Evolutionary conservation across 1,284 basidiomycete species (phyloP).

Genomic region (Peniophora sp.): DNA sequence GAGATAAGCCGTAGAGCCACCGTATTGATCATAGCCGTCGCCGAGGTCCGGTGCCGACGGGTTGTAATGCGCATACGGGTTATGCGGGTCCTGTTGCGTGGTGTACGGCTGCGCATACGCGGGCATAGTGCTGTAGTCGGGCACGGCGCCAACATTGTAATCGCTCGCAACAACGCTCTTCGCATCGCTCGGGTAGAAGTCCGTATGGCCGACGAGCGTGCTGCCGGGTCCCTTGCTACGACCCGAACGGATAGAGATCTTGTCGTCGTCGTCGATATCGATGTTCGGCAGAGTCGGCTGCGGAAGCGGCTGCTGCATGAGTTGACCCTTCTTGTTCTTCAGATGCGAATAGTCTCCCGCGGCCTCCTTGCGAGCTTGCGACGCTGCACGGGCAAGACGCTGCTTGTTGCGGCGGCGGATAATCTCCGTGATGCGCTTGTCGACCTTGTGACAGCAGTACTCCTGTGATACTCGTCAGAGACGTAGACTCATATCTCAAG

Average conservation of each 20-base stretch:
- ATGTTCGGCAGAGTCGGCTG: slow-evolving; percentile 95
- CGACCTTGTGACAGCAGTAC: slow-evolving; percentile 98
- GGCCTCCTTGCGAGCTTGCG: slow-evolving; percentile 85
- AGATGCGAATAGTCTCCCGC: slow-evolving; percentile 84
- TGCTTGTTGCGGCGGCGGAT: slow-evolving; percentile 90
- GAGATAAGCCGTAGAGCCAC: slow-evolving; percentile 53
- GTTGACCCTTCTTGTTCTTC: slow-evolving; percentile 89
- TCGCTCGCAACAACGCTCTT: slow-evolving; percentile 15
- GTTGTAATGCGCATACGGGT: slow-evolving; percentile 43
- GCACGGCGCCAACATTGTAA: slow-evolving; percentile 9
- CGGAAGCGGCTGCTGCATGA: slow-evolving; percentile 77
- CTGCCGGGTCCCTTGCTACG: slow-evolving; percentile 43
- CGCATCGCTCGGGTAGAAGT: slow-evolving; percentile 36
- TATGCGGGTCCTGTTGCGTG: slow-evolving; percentile 34
- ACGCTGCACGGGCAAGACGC: slow-evolving; percentile 75
- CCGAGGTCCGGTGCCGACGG: slow-evolving; percentile 44
- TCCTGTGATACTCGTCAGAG: slow-evolving; percentile 45
- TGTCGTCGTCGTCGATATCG: slow-evolving; percentile 76
- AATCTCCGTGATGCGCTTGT: slow-evolving; percentile 93
- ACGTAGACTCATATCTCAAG: slow-evolving; percentile 1
- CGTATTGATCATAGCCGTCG: slow-evolving; percentile 59
- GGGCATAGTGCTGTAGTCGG: slow-evolving; percentile 57
- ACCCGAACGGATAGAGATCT: slow-evolving; percentile 36
- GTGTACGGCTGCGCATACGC: slow-evolving; percentile 52
- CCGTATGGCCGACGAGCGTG: slow-evolving; percentile 27